These are phyloP conservation scores for Psidium guajava DNA, from an alignment of 345 rosid genomes.

Conservation along the genomic window DNA sequence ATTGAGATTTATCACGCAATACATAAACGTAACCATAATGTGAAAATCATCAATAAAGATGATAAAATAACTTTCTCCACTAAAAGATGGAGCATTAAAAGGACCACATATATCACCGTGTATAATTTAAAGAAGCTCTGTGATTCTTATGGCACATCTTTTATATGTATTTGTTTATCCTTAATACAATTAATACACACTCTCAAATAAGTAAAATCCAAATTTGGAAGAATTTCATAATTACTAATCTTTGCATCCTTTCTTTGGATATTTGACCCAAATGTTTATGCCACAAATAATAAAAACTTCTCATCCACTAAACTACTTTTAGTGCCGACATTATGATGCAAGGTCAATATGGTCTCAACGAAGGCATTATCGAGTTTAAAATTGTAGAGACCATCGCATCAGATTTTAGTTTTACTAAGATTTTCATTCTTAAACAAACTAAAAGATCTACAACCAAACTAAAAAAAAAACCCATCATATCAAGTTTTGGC, in stretches of 20 bases:
- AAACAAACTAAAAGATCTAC: no score
- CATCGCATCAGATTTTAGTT: no score
- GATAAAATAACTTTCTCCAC: slow-evolving; percentile 1
- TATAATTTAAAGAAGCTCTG: background rate
- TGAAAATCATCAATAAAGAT: slow-evolving; percentile 6
- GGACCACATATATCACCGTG: background rate
- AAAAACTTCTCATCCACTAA: background rate
- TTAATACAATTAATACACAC: slow-evolving; percentile 2
- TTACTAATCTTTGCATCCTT: slow-evolving; percentile 2
- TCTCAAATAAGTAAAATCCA: background rate
- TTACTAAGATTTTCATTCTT: no score
- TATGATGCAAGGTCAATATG: background rate
- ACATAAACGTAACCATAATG: slow-evolving; percentile 4
- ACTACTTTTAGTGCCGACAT: background rate
- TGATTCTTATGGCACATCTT: background rate
- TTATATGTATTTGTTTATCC: background rate
- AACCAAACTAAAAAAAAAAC: no score
- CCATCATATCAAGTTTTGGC: no score
- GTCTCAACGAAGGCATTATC: no score
- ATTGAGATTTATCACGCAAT: slow-evolving; percentile 1
- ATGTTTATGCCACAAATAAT: background rate
- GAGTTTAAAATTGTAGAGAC: no score
- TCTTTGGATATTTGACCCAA: slow-evolving; percentile 1
- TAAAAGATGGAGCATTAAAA: background rate
- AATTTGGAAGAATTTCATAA: background rate